Conservation (phyloP, 257 asterid species). For the Scutellaria barbata region DNA sequence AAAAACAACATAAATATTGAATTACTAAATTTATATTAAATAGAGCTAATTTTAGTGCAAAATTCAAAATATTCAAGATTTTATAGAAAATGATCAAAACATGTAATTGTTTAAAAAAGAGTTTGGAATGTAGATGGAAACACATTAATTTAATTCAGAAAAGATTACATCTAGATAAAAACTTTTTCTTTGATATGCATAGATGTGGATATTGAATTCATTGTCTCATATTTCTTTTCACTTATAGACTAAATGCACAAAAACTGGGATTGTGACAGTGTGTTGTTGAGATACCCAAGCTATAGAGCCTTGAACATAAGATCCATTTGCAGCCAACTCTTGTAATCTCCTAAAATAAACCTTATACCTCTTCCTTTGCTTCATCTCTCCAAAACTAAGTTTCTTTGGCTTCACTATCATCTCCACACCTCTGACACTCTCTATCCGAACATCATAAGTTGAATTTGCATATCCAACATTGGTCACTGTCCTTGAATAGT, state of each 20-base stretch:
- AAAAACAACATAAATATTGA: too few species aligned
- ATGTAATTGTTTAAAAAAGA: too few species aligned
- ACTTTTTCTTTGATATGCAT: too few species aligned
- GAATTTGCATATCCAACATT: slow-evolving; percentile 47
- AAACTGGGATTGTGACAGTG: slow-evolving; percentile 38
- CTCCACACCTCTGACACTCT: slow-evolving; percentile 21
- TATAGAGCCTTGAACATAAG: slow-evolving; percentile 37
- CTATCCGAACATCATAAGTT: slow-evolving; percentile 26
- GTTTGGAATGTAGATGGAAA: too few species aligned
- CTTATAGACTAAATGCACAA: slow-evolving; percentile 19
- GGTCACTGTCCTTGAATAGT: slow-evolving; percentile 47
- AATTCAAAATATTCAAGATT: too few species aligned
- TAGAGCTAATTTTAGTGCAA: too few species aligned
- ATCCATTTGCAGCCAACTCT: background rate
- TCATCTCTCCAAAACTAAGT: slow-evolving; percentile 30
- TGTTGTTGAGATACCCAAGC: slow-evolving; percentile 37
- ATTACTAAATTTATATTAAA: too few species aligned
- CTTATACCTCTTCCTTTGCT: slow-evolving; percentile 27
- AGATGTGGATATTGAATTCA: too few species aligned
- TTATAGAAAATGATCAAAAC: too few species aligned
- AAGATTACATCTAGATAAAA: too few species aligned
- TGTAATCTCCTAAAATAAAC: slow-evolving; percentile 29
- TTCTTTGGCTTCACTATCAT: slow-evolving; percentile 31
- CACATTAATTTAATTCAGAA: too few species aligned
- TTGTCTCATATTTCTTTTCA: too few species aligned